phyloP scores from a whole-genome alignment of 768 basidiomycete species.

The Imleria badia region DNA sequence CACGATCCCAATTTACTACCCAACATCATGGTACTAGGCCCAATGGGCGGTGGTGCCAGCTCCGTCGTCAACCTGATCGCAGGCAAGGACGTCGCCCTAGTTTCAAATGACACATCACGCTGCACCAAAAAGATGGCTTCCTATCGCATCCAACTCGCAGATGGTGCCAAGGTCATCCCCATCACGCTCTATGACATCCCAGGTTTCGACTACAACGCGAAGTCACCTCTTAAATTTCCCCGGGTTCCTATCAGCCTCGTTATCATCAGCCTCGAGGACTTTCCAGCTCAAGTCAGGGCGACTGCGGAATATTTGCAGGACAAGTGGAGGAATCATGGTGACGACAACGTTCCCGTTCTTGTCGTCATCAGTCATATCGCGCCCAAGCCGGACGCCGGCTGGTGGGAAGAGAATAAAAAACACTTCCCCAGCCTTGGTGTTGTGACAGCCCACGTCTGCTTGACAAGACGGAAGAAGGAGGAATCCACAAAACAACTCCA shows the following conservation, averaged over 20 bases:
- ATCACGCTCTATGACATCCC: slow-evolving; percentile 26
- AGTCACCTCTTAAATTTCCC: no score
- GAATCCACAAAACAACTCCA: slow-evolving; percentile 21
- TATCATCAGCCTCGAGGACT: slow-evolving; percentile 21
- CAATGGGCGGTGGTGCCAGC: slow-evolving; percentile 29
- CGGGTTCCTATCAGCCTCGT: no score
- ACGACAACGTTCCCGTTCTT: slow-evolving; percentile 17
- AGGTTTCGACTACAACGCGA: slow-evolving; percentile 18
- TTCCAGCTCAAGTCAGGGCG: slow-evolving; percentile 19
- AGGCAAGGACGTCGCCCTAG: slow-evolving; percentile 17
- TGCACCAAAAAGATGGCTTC: slow-evolving; percentile 19
- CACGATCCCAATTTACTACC: slow-evolving; percentile 1
- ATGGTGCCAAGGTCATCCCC: slow-evolving; percentile 4
- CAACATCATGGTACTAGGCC: slow-evolving; percentile 26
- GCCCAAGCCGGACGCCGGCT: slow-evolving; percentile 16
- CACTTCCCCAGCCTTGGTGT: slow-evolving; percentile 17
- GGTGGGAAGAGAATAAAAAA: slow-evolving; percentile 25
- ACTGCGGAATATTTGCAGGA: slow-evolving; percentile 18
- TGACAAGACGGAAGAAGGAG: slow-evolving; percentile 17
- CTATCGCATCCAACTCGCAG: slow-evolving; percentile 17
- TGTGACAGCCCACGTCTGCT: slow-evolving; percentile 16
- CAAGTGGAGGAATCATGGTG: slow-evolving; percentile 17
- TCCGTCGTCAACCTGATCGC: slow-evolving; percentile 33
- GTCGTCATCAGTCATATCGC: slow-evolving; percentile 23
- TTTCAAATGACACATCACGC: slow-evolving; percentile 17